Conservation (phyloP, 805 yeast species). For the Millerozyma acaciae region DNA sequence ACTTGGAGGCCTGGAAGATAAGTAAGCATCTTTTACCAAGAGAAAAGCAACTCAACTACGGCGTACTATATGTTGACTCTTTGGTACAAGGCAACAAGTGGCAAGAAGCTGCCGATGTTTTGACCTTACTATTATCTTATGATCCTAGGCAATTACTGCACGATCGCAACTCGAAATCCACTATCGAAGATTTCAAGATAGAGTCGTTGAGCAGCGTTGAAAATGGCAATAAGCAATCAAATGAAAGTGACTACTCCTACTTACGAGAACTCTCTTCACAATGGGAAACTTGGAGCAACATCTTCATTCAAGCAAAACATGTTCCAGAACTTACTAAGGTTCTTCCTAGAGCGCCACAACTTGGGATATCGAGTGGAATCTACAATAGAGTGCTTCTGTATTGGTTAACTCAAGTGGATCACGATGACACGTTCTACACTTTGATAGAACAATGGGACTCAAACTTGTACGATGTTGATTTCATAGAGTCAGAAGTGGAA, state of each 20-base stretch:
- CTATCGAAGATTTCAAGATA: too few species aligned
- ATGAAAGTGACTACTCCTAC: slow-evolving; percentile 14
- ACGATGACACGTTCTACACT: slow-evolving; percentile 29
- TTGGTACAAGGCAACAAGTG: slow-evolving; percentile 46
- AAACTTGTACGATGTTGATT: slow-evolving; percentile 44
- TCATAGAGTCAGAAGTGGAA: slow-evolving; percentile 45
- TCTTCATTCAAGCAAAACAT: slow-evolving; percentile 48
- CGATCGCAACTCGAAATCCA: slow-evolving; percentile 29
- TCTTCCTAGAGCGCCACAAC: slow-evolving; percentile 49
- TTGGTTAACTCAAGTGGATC: slow-evolving; percentile 37
- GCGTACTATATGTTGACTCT: slow-evolving; percentile 50
- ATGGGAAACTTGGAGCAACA: slow-evolving; percentile 66
- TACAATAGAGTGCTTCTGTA: slow-evolving; percentile 44
- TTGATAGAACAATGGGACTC: slow-evolving; percentile 57
- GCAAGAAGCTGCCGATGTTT: slow-evolving; percentile 51
- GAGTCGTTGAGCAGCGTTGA: slow-evolving; percentile 17
- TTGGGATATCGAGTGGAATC: slow-evolving; percentile 28
- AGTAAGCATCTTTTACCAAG: slow-evolving; percentile 54
- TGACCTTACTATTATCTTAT: slow-evolving; percentile 24
- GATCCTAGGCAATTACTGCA: slow-evolving; percentile 20
- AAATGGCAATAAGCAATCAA: slow-evolving; percentile 3
- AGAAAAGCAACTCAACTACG: slow-evolving; percentile 53
- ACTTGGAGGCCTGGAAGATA: slow-evolving; percentile 74
- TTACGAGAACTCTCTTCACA: slow-evolving; percentile 27
- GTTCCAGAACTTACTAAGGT: slow-evolving; percentile 43